Evolutionary conservation across 768 basidiomycete genomes (phyloP).

Genomic region (Pleurotus salmoneostramineus): DNA sequence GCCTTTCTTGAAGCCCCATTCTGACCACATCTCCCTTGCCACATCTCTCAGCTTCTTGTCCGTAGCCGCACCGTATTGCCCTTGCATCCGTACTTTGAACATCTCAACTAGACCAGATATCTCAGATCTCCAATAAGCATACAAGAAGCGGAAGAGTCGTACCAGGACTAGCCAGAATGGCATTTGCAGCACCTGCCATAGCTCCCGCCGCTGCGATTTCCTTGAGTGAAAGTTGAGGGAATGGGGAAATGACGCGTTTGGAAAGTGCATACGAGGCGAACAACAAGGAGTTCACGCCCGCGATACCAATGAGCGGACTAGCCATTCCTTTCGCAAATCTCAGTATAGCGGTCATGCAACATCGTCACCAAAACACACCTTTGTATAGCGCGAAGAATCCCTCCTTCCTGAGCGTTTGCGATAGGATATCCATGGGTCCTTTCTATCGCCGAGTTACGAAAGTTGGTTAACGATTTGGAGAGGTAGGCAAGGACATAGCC

Average conservation of each 20-base stretch:
- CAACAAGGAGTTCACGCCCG: slow-evolving; percentile 93
- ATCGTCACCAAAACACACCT: slow-evolving; percentile 40
- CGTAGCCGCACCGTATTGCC: slow-evolving; percentile 77
- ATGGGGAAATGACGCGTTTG: slow-evolving; percentile 82
- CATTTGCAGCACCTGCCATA: slow-evolving; percentile 90
- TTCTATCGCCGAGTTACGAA: slow-evolving; percentile 44
- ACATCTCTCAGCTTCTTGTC: slow-evolving; percentile 78
- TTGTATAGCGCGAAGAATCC: slow-evolving; percentile 95
- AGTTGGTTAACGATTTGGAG: neutral
- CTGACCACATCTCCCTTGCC: slow-evolving; percentile 76
- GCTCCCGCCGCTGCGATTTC: slow-evolving; percentile 84
- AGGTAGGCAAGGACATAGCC: neutral
- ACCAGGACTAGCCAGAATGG: slow-evolving; percentile 90
- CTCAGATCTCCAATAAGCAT: neutral
- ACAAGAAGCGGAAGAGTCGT: slow-evolving; percentile 8
- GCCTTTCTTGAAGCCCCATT: slow-evolving; percentile 84
- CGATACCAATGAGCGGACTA: slow-evolving; percentile 87
- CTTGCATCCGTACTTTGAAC: slow-evolving; percentile 99
- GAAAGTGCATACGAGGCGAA: slow-evolving; percentile 90
- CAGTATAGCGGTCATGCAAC: neutral
- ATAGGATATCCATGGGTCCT: slow-evolving; percentile 90
- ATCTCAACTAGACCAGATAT: slow-evolving; percentile 66
- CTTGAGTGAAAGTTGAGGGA: slow-evolving; percentile 72
- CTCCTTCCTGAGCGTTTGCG: slow-evolving; percentile 80
- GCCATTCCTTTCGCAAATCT: slow-evolving; percentile 63